A percentile compares a stretch with the other conserved stretches of the same genome.
These are phyloP conservation scores for Monosporascus sp. DNA, from an alignment of 2,329 filamentous ascomycete genomes.

Conservation along the genomic window DNA sequence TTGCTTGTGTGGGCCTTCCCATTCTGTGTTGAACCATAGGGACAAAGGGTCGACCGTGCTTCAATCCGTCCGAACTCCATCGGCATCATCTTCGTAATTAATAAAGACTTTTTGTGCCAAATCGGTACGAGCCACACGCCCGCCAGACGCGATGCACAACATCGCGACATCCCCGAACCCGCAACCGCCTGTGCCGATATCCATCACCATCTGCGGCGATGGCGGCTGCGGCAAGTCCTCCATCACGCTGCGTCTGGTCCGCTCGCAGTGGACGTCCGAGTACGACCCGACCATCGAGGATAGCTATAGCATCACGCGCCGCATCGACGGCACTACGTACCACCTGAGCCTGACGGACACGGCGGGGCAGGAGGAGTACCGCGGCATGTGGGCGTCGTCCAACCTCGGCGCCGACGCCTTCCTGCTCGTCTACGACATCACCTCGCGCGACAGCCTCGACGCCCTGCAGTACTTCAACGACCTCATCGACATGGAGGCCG, in stretches of 20 bases:
- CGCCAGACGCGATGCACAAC: background rate
- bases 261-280: conserved; percentile 78
- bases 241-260: conserved; percentile 76
- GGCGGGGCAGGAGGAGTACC: conserved; percentile 86
- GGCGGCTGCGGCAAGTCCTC: conserved; percentile 82
- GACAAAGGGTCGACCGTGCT: too few relatives aligned
- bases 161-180: conserved; percentile 29
- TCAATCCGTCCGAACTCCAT: too few relatives aligned
- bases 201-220: conserved; percentile 82
- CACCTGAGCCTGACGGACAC: conserved; percentile 77
- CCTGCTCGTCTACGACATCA: conserved; percentile 85
- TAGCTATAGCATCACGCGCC: conserved; percentile 77
- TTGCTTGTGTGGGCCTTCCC: too few relatives aligned
- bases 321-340: conserved; percentile 75
- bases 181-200: conserved; percentile 50
- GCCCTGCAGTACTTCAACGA: conserved; percentile 75
- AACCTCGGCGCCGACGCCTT: conserved; percentile 79
- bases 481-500: conserved; percentile 77
- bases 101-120: too few relatives aligned
- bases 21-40: too few relatives aligned
- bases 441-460: conserved; percentile 60
- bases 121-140: too few relatives aligned
- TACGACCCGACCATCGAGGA: conserved; percentile 80
- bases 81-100: too few relatives aligned
- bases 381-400: conserved; percentile 75